A percentile compares a stretch with the other conserved stretches of the same genome.
Conservation (phyloP, 2,329 filamentous ascomycete genomes). For the Cryoendolithus antarcticus region DNA sequence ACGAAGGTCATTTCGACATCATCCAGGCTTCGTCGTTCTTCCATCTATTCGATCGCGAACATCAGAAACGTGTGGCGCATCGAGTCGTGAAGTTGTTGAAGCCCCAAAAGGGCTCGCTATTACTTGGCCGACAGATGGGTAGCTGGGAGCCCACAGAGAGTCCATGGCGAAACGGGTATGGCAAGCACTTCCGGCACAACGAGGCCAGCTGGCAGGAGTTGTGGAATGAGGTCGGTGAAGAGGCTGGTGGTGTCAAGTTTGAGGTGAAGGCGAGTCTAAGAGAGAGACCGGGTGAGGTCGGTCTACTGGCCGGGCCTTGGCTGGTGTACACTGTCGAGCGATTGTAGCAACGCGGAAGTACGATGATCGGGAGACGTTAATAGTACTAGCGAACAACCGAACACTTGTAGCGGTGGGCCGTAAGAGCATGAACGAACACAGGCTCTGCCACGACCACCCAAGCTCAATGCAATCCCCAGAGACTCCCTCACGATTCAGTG, state of each 20-base stretch:
- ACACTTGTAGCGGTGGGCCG: too few relatives aligned
- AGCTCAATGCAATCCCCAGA: too few relatives aligned
- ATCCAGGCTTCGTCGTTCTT: slow-evolving; percentile 31
- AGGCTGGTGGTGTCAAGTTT: slow-evolving; percentile 15
- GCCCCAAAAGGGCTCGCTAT: slow-evolving; percentile 21
- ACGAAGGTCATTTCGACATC: slow-evolving; percentile 30
- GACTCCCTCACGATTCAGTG: too few relatives aligned
- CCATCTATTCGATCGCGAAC: slow-evolving; percentile 31
- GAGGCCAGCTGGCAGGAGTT: slow-evolving; percentile 24
- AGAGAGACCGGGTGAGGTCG: not conserved
- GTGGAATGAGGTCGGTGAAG: slow-evolving; percentile 27
- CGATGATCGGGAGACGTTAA: too few relatives aligned
- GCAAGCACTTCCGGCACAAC: slow-evolving; percentile 26
- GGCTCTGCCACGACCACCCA: too few relatives aligned
- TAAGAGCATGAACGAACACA: too few relatives aligned
- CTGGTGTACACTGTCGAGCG: too few relatives aligned
- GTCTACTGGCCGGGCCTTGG: not conserved
- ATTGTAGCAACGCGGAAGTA: too few relatives aligned
- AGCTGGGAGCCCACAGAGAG: slow-evolving; percentile 19
- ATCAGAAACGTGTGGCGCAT: slow-evolving; percentile 26
- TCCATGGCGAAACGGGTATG: slow-evolving; percentile 9
- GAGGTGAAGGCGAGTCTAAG: not conserved
- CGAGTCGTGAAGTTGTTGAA: slow-evolving; percentile 23
- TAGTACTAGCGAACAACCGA: too few relatives aligned
- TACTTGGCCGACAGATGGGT: slow-evolving; percentile 29